Evolutionary conservation across 352 stramenopile genomes (phyloP), one percentile per base, ranked within the genome.

Genomic region (Elongisporangium prolatum): DNA sequence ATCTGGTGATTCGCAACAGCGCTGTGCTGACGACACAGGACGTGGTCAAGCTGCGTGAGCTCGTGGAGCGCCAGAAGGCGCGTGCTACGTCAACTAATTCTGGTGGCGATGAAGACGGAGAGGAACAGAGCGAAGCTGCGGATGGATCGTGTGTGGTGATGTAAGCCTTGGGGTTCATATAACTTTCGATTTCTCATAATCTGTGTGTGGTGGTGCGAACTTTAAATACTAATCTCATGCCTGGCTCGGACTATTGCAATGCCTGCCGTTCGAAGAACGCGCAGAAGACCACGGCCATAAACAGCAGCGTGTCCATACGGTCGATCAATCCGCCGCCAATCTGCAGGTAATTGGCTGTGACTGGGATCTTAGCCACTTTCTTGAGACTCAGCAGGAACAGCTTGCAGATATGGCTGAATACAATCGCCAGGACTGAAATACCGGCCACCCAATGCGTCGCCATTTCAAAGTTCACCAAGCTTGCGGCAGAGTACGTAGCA

Each of bases 11-110:
- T 9, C 80, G 80, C 56, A 93, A 93, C 69, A 89, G 78, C 65
- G 88, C 80, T 1, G 84, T 93, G 61, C 67, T 93, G 22, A 91
- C 81, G 9, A 89, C 82, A 76, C 56, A 76, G 2, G 84, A 93
- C 59, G 82, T 93, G 1, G 72, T 88, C 52, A 69, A 76, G 50
- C 65, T 93, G 50, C 81, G 81, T 14, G 71, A 77, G 17, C 57
- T 88, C 9, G 63, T 68, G 49, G 78, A 77, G 57, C 63, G 65
- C n/a, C 63, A 79, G 20, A 52, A 52, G 21, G n/a, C 40, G 17
- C 54, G 54, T 20, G 54, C 54, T 10, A 11, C 21, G n/a, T 52
- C 40, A 11, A 25, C 13, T 40, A 18, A 24, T 21, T 22, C 47
- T 20, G 21, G n/a, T 20, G n/a, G n/a, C n/a, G 28, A 21, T 0